Base-by-base conservation (phyloP, 2,329 filamentous ascomycete species). In the Ophiostoma pallidulum region DNA sequence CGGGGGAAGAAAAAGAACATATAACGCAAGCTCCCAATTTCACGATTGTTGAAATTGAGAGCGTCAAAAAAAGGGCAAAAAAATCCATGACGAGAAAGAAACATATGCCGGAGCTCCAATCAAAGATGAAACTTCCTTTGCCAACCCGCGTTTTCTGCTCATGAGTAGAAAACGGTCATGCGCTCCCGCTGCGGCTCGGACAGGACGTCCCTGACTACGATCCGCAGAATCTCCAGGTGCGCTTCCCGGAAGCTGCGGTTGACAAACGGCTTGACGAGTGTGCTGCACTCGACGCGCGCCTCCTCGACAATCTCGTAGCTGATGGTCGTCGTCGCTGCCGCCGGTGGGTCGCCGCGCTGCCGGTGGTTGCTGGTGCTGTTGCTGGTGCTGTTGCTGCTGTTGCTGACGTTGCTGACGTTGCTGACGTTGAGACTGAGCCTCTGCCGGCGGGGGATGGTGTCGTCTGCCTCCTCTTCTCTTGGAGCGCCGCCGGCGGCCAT, bases 251-350 rank as follows among this genome's bases (percentile, higher is more conserved):
- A 62, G 35, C 55, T 60, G 46, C 53, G 56, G 37, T 55, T 55
- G 37, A 66, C 63, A 53, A 66, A 65, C 5, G 59, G 60, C 54
- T 59, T 63, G 32, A 66, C 54, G 4, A 65, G 45, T 3, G 55
- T 31, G n/a, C 53, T 53, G 56, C 64, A 66, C 54, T 61, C 58
- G 26, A 66, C 56, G 16, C 45, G 54, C 9, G 62, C 59, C 20
- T 59, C 56, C 52, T 67, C 64, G 12, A 65, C 59, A 26, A 66
- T 56, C 53, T 62, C 60, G 48, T 58, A 65, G n/a, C 57, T 57
- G 14, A 51, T 54, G 1, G 51, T 52, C 7, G 31, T 8, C 31
- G 31, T 33, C 4, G 31, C 4, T n/a, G 2, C 38, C 53, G 8
- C 51, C n/a, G n/a, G n/a, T n/a, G n/a, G n/a, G n/a, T 40, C 24